These are phyloP conservation scores for Eucalyptus coolabah DNA, from an alignment of 345 rosid genomes.

Conservation along the genomic window DNA sequence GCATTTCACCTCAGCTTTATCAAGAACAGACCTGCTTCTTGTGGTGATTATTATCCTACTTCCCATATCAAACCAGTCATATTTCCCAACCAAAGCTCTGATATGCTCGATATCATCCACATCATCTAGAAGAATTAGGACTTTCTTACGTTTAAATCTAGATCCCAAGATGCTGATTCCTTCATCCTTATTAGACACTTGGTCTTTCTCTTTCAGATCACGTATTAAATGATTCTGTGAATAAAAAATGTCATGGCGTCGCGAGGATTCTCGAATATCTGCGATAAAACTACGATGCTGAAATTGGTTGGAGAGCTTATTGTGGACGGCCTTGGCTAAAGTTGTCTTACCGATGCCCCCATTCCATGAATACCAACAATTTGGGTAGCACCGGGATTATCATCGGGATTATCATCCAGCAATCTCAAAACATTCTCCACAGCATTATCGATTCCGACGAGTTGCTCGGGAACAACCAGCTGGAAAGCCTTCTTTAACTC, in stretches of 20 bases:
- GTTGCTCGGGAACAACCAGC: background rate
- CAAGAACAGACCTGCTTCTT: background rate
- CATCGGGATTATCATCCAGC: background rate
- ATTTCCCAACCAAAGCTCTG: background rate
- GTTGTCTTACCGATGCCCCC: background rate
- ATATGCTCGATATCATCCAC: background rate
- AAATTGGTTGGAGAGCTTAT: background rate
- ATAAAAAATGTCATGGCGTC: rapidly evolving
- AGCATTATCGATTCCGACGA: background rate
- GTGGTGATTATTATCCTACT: background rate
- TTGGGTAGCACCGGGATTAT: background rate
- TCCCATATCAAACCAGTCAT: background rate
- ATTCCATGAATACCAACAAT: background rate
- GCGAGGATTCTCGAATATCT: background rate
- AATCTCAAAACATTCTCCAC: background rate
- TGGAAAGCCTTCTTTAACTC: background rate
- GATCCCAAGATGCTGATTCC: background rate
- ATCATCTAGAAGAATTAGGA: background rate
- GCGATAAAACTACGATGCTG: background rate
- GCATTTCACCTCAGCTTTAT: rapidly evolving
- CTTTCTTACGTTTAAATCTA: background rate
- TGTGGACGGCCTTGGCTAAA: background rate
- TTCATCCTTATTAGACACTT: rapidly evolving
- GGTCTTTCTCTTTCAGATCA: background rate
- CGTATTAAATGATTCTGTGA: background rate